phyloP scores from a whole-genome alignment of 1,139 yeast genomes.

The Pichia cactophila region DNA sequence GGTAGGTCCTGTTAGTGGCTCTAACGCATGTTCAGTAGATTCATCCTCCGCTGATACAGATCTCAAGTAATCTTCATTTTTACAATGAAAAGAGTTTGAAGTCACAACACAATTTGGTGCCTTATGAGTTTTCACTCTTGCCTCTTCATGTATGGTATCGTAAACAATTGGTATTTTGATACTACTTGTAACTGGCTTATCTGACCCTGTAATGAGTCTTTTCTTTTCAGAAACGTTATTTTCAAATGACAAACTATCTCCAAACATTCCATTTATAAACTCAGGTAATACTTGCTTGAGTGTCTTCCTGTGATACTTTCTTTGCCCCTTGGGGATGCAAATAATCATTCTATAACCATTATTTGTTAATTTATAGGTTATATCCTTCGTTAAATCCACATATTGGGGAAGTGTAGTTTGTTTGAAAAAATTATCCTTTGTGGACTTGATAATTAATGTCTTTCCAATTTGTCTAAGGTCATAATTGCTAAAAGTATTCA shows the following conservation, averaged over 20 bases:
- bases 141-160: neutral
- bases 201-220: neutral
- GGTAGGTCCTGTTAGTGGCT: neutral
- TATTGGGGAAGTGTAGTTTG: conserved; percentile 13
- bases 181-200: neutral
- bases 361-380: conserved; percentile 9
- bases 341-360: conserved; percentile 14
- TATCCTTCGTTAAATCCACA: conserved; percentile 8
- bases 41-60: neutral
- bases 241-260: neutral
- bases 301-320: conserved; percentile 1
- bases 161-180: neutral
- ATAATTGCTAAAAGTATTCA: conserved; percentile 13
- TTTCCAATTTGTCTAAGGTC: conserved; percentile 10
- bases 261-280: neutral
- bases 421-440: conserved; percentile 14
- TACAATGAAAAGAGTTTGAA: too few species aligned
- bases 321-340: conserved; percentile 11
- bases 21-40: neutral
- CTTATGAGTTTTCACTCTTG: neutral
- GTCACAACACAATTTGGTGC: neutral
- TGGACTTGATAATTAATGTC: conserved; percentile 13
- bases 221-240: neutral
- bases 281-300: conserved; percentile 3
- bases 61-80: too few species aligned